Evolutionary conservation across 495 filamentous ascomycete species (phyloP), one percentile per base, ranked within the genome.

Genomic region (Platismatia glauca): DNA sequence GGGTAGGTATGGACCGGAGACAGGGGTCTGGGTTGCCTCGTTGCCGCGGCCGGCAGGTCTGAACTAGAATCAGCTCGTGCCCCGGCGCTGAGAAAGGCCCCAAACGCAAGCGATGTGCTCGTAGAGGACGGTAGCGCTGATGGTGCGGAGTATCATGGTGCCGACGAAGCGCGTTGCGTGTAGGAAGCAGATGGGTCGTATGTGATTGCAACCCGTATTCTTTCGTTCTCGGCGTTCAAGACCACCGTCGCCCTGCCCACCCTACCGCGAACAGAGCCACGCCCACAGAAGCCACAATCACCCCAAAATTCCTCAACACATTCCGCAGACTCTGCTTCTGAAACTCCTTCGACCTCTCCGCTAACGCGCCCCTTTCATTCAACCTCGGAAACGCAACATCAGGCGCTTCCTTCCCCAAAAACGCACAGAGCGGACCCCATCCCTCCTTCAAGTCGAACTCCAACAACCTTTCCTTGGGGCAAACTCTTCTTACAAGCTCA

Each of bases 391-490:
- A 80, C 6, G 69, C 62, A 2, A 70, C 64, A 37, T 70, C 68
- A 2, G 80, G 80, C 7, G 76, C 60, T 1, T 76, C 73, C 56
- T 75, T 77, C 1, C 70, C 77, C 8, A 83, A 64, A 57, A 78
- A 79, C 57, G 71, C 64, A 66, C 81, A 82, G 22, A 82, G 67
- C 9, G 79, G 79, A 61, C 61, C 76, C 80, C 81, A 83, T 3
- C 80, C 81, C 55, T 78, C 75, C 61, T 68, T 72, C 4, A 81
- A 69, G 35, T 76, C 67, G 68, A 75, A 79, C 53, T 81, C 73
- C 43, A 83, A 65, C 66, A 82, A 58, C 20, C 72, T 69, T 3
- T 77, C 75, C 27, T 72, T 71, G 1, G 79, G 78, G 0, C 79
- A 75, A 20, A 78, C 60, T 15, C 71, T 66, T 57, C 74, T 70